Percentiles rank a stretch among this genome's conserved stretches.
Evolutionary conservation across 179 eudicot species (phyloP).

Genomic region (Silene noctiflora): DNA sequence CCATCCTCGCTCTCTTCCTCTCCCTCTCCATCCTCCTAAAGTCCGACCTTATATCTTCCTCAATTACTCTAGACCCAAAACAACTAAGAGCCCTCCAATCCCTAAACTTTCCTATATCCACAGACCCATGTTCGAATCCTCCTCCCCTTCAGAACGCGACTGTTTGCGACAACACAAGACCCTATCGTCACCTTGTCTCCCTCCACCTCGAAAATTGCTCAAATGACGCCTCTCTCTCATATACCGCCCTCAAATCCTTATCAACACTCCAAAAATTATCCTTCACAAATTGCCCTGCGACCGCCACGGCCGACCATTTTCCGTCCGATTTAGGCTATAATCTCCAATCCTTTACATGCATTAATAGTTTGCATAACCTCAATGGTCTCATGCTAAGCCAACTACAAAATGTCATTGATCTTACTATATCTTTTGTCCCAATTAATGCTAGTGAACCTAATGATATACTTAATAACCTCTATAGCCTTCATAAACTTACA

Average conservation of each 20-base stretch:
- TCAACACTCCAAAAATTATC: constrained; percentile 50
- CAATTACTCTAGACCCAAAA: constrained; percentile 69
- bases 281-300: constrained; percentile 57
- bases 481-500: constrained; percentile 36
- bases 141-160: constrained; percentile 40
- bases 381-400: constrained; percentile 52
- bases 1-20: background rate
- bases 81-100: constrained; percentile 74
- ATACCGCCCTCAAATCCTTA: constrained; percentile 63
- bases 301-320: constrained; percentile 38
- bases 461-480: constrained; percentile 37
- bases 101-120: constrained; percentile 55
- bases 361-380: constrained; percentile 44
- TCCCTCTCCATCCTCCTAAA: constrained; percentile 20
- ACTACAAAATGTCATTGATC: constrained; percentile 49
- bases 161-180: constrained; percentile 50
- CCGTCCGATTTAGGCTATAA: constrained; percentile 46
- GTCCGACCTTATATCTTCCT: constrained; percentile 22
- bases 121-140: constrained; percentile 65
- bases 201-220: constrained; percentile 68
- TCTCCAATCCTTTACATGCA: constrained; percentile 54
- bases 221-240: constrained; percentile 43
- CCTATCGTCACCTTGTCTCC: constrained; percentile 63
- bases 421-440: constrained; percentile 40
- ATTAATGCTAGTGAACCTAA: constrained; percentile 54